These are phyloP conservation scores for Dendrobium nobile DNA, from an alignment of 106 monocot genomes.

Conservation along the genomic window DNA sequence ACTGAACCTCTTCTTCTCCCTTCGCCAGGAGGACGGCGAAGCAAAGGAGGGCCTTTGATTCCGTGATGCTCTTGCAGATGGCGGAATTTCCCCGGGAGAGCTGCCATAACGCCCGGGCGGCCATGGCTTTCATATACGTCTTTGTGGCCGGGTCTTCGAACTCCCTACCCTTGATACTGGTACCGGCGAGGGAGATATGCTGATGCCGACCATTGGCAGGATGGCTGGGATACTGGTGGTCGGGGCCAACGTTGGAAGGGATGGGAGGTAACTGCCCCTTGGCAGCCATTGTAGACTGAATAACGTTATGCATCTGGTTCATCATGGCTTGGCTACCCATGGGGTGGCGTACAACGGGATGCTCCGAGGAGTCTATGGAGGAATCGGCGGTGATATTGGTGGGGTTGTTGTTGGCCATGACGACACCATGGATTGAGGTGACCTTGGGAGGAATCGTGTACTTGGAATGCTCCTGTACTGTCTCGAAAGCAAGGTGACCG, in stretches of 20 bases:
- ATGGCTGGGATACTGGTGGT: not conserved
- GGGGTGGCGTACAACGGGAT: slow-evolving; percentile 6
- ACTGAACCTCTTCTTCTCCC: slow-evolving; percentile 61
- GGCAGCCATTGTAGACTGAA: slow-evolving; percentile 11
- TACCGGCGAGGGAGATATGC: not conserved
- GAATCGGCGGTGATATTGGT: not conserved
- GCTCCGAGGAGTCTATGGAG: not conserved
- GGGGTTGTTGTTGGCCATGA: slow-evolving; percentile 28
- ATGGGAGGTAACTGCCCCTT: not conserved
- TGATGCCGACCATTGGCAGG: not conserved
- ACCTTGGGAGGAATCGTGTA: slow-evolving; percentile 49
- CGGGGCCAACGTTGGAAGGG: not conserved
- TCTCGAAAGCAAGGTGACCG: slow-evolving; percentile 82
- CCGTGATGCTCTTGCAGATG: slow-evolving; percentile 87
- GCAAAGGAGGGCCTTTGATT: slow-evolving; percentile 85
- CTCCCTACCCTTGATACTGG: slow-evolving; percentile 20
- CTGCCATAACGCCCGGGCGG: slow-evolving; percentile 55
- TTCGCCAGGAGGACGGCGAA: slow-evolving; percentile 88
- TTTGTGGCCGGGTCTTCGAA: slow-evolving; percentile 21
- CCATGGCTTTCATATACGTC: slow-evolving; percentile 21
- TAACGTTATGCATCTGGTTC: slow-evolving; percentile 15
- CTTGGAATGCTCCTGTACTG: slow-evolving; percentile 79
- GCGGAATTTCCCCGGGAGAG: slow-evolving; percentile 55
- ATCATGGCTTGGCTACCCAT: not conserved
- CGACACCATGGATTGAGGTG: slow-evolving; percentile 48